Evolutionary conservation across 305 asterid genomes (phyloP).

Genomic region (Salvia sclarea): DNA sequence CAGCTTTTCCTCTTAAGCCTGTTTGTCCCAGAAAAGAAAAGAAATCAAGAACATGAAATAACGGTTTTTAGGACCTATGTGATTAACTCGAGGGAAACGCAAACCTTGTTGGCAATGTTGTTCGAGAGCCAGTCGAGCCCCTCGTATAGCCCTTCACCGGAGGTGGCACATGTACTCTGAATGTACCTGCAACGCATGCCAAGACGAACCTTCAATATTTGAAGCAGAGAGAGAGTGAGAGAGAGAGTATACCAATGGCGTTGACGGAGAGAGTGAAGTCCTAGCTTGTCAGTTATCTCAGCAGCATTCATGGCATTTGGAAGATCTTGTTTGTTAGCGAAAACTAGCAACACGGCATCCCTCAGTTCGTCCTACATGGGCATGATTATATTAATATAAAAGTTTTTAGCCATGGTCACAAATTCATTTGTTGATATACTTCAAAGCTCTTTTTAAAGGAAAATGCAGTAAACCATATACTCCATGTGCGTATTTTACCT

Average conservation of each 20-base stretch:
- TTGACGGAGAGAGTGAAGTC: conserved; percentile 87
- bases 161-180: conserved; percentile 80
- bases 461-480: background rate
- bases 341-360: conserved; percentile 84
- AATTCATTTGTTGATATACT: no score
- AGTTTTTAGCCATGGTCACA: background rate
- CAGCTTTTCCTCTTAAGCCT: background rate
- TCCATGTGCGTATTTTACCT: conserved; percentile 49
- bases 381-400: background rate
- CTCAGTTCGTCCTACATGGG: conserved; percentile 69
- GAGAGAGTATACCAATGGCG: conserved; percentile 66
- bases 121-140: conserved; percentile 87
- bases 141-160: no score
- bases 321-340: conserved; percentile 95
- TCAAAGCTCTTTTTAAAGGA: background rate
- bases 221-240: background rate
- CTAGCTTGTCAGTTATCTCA: conserved; percentile 90
- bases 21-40: background rate
- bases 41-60: background rate
- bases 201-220: background rate
- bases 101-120: conserved; percentile 77
- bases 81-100: no score
- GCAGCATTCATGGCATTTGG: conserved; percentile 97
- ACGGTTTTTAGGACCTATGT: background rate
- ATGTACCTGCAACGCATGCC: conserved; percentile 54